Percentiles rank a stretch among this genome's conserved stretches.
Evolutionary conservation across 2,329 filamentous ascomycete genomes (phyloP).

Genomic region (Parastagonospora avenae): DNA sequence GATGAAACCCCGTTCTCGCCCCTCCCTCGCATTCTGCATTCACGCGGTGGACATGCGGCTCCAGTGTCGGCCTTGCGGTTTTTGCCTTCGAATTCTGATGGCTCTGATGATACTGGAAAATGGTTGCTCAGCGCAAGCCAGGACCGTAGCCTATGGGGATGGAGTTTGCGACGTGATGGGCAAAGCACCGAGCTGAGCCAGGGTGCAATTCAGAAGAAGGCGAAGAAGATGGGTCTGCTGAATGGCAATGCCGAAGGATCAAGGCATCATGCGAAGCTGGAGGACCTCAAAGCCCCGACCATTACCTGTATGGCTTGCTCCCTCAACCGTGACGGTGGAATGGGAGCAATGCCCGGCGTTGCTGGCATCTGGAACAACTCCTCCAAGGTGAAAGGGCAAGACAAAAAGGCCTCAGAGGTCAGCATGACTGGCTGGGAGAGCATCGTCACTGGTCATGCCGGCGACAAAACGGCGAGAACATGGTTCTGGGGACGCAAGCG

Average conservation of each 20-base stretch:
- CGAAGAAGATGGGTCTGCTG: constrained; percentile 82
- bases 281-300: constrained; percentile 82
- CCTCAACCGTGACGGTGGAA: constrained; percentile 91
- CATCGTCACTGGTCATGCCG: constrained; percentile 87
- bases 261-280: constrained; percentile 68
- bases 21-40: constrained; percentile 82
- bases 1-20: constrained; percentile 90
- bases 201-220: constrained; percentile 83
- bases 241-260: constrained; percentile 61
- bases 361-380: constrained; percentile 84
- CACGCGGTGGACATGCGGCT: constrained; percentile 85
- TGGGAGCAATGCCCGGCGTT: constrained; percentile 79
- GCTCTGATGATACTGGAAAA: constrained; percentile 85
- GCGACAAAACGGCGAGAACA: constrained; percentile 83
- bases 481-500: constrained; percentile 98
- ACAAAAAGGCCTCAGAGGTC: constrained; percentile 74
- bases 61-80: constrained; percentile 84
- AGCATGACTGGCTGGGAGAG: constrained; percentile 95
- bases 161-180: constrained; percentile 91
- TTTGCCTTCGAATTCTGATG: constrained; percentile 85
- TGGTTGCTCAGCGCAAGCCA: constrained; percentile 90
- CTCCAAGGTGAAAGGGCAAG: constrained; percentile 61
- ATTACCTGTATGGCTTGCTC: constrained; percentile 92
- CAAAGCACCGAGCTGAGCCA: constrained; percentile 95
- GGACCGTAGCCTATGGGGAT: constrained; percentile 93